A percentile compares a stretch with the other conserved stretches of the same genome.
phyloP scores from a whole-genome alignment of 2,329 filamentous ascomycete species.

The Sclerotinia trifoliorum region DNA sequence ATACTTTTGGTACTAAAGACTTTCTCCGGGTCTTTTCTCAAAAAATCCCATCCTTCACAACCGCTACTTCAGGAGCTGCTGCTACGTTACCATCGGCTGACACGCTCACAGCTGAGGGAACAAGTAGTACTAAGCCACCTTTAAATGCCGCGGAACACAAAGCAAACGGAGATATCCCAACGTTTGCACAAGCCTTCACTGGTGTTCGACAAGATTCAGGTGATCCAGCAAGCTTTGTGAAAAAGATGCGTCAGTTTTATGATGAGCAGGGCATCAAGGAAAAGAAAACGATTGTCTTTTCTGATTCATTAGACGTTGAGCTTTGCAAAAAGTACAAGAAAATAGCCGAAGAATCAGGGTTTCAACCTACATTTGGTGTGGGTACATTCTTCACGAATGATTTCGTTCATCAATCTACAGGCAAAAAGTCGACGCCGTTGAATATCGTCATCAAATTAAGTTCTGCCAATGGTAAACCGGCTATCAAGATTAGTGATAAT shows the following conservation, averaged over 20 bases:
- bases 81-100: slow-evolving; percentile 34
- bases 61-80: slow-evolving; percentile 33
- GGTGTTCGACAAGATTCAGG: slow-evolving; percentile 73
- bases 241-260: slow-evolving; percentile 53
- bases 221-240: slow-evolving; percentile 65
- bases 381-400: slow-evolving; percentile 97
- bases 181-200: slow-evolving; percentile 65
- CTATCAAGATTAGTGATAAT: slow-evolving; percentile 92
- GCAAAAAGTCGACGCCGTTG: slow-evolving; percentile 81
- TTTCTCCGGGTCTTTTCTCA: slow-evolving; percentile 84
- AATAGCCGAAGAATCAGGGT: slow-evolving; percentile 74
- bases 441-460: slow-evolving; percentile 99
- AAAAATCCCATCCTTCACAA: slow-evolving; percentile 50
- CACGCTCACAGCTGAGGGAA: slow-evolving; percentile 3
- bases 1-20: slow-evolving; percentile 90
- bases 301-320: slow-evolving; percentile 90
- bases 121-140: slow-evolving; percentile 11
- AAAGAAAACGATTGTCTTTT: slow-evolving; percentile 90
- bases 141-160: slow-evolving; percentile 45
- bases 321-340: slow-evolving; percentile 87
- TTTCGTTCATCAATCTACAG: slow-evolving; percentile 69
- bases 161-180: slow-evolving; percentile 43
- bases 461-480: slow-evolving; percentile 74
- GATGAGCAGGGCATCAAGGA: slow-evolving; percentile 61
- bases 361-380: slow-evolving; percentile 87